Evolutionary conservation across 1,284 basidiomycete species (phyloP).

Genomic region (Schizopora paradoxa): DNA sequence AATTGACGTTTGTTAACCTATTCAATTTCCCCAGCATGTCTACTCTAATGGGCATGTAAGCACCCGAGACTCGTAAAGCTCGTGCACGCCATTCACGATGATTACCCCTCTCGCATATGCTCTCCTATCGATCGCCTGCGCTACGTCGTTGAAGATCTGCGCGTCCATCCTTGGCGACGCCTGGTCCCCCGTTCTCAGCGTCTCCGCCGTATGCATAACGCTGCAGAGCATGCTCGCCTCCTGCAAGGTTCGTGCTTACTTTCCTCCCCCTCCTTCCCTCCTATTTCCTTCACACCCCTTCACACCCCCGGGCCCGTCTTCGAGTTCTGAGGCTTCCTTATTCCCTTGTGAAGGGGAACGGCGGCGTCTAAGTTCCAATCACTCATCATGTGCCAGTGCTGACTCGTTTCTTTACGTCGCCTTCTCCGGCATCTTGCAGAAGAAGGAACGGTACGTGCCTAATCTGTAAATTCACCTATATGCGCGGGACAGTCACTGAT

Average conservation of each 20-base stretch:
- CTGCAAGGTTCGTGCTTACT: slow-evolving; percentile 72
- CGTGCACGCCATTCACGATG: slow-evolving; percentile 1
- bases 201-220: slow-evolving; percentile 72
- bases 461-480: not conserved
- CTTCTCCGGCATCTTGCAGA: slow-evolving; percentile 7
- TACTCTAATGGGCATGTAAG: slow-evolving; percentile 77
- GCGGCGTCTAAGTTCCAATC: slow-evolving; percentile 9
- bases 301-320: not conserved
- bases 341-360: slow-evolving; percentile 8
- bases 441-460: slow-evolving; percentile 18
- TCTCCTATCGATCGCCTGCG: slow-evolving; percentile 19
- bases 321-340: slow-evolving; percentile 3
- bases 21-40: slow-evolving; percentile 50
- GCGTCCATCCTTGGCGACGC: slow-evolving; percentile 81
- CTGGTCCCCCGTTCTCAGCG: slow-evolving; percentile 81
- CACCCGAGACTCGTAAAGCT: slow-evolving; percentile 8
- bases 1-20: slow-evolving; percentile 18
- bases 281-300: not conserved
- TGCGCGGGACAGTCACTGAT: not conserved
- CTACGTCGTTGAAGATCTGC: slow-evolving; percentile 70
- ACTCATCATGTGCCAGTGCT: no score
- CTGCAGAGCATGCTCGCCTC: slow-evolving; percentile 85
- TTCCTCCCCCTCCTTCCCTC: not conserved
- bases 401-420: not conserved
- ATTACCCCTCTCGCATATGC: slow-evolving; percentile 8